Base-by-base conservation (phyloP, 2,329 filamentous ascomycete species). In the Aspergillus sp. region DNA sequence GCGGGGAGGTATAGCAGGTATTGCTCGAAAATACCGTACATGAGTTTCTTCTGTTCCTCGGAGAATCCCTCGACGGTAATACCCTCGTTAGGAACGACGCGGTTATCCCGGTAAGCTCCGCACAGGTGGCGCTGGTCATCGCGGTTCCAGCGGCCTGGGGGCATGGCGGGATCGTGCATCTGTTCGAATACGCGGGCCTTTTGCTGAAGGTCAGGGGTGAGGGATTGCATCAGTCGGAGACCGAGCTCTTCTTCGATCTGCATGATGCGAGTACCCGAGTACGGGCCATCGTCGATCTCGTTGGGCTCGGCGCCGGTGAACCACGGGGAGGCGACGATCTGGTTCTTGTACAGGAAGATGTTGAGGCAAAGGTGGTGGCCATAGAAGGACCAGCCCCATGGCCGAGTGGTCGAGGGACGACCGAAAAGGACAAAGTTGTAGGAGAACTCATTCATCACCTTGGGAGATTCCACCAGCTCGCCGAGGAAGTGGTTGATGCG, bases 301-400 rank as follows among this genome's bases (percentile, higher is more conserved):
- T 93, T 92, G 0, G 91, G 91, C 74, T 94, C 91, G 0, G 91
- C 91, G 57, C 91, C 91, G 0, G 89, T 91, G 75, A 94, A 94
- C 76, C 87, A 91, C 0, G 91, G 91, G 0, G 85, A 87, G 2
- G 91, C 80, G 48, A 91, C 79, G 53, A 92, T 87, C 72, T 91
- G 88, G 0, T 78, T 75, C 32, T 80, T 80, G 69, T 87, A 84
- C 58, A 92, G 81, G 70, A 92, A 89, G 21, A 90, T 82, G 67
- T 87, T 88, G 2, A 93, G 81, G 66, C 89, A 91, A 2, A 94
- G 80, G 67, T 94, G 91, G 72, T 94, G 91, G 6, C 91, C 91
- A 75, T 92, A 94, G 68, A 92, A 86, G 0, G 86, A 85, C 75
- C 85, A 90, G 0, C 89, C 90, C 90, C 90, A 92, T 0, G 89